Base-by-base conservation (phyloP, 164 flowering plant genomes). In the Vitis rotundifolia region DNA sequence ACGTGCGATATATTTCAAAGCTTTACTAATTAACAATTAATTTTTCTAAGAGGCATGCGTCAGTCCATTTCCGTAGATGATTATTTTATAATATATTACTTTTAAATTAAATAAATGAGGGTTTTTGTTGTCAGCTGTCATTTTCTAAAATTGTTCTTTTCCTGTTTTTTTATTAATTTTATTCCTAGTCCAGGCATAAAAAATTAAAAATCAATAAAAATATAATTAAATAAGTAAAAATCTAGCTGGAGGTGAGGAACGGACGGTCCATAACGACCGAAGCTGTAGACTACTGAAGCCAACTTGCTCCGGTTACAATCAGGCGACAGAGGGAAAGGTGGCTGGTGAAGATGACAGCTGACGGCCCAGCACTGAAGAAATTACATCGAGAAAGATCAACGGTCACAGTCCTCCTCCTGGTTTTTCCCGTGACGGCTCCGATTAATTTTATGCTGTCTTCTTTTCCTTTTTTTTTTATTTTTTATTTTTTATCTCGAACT, bases 191-290 rank as follows among this genome's bases (percentile, higher is more conserved):
- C 1, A 31, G 67, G 18, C 67, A 64, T 1, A 19, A 49, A 9
- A 48, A 16, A 22, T 11, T 28, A 15, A 13, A 61, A 62, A 37
- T 15, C 8, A 51, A 60, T 51, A 49, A 61, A 61, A 18, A 49
- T 18, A 16, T 10, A 61, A 60, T 14, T 14, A 22, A 22, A 64
- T 14, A 57, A 54, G 52, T 1, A 56, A 66, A 66, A 66, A 68
- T 70, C 77, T 61, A 26, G 71, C n/a, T 55, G 71, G 61, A 47
- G 77, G 70, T 68, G 63, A 71, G 73, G 57, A 60, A 49, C 19
- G 5, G 71, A 75, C 81, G 81, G 78, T 69, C 61, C 75, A 71
- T 15, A 75, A 67, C 69, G 62, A 54, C 19, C 53, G 12, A 19
- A 63, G 54, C 37, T 54, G 67, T 48, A 29, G 5, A 11, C 63